Percentiles rank a stretch among this genome's conserved stretches.
phyloP scores from a whole-genome alignment of 768 basidiomycete species.

The Boletus vinaceobasis region DNA sequence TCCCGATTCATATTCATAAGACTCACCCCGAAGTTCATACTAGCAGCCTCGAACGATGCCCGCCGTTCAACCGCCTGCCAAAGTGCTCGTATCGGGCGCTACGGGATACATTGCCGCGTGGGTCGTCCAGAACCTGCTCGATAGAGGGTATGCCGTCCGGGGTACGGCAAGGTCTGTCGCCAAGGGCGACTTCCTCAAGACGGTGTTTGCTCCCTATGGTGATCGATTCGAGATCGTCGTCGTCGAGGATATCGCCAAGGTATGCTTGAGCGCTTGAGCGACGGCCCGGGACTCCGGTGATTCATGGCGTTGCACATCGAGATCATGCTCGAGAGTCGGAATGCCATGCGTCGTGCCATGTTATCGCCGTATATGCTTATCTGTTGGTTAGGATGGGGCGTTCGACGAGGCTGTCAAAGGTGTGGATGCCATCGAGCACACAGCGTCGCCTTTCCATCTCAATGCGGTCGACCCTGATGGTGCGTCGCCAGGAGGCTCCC shows the following conservation, averaged over 20 bases:
- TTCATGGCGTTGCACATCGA: not conserved
- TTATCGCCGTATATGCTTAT: not conserved
- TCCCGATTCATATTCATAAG: not conserved
- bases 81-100: constrained; percentile 30
- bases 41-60: constrained; percentile 18
- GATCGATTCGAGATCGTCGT: constrained; percentile 61
- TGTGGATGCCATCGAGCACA: constrained; percentile 69
- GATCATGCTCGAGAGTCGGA: not conserved
- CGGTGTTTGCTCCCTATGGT: constrained; percentile 51
- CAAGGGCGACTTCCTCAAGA: constrained; percentile 58
- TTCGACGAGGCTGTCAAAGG: constrained; percentile 80
- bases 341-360: not conserved
- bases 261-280: constrained; percentile 17
- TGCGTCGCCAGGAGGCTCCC: not conserved
- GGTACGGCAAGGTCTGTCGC: constrained; percentile 60
- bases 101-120: constrained; percentile 35
- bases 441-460: constrained; percentile 58
- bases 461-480: constrained; percentile 45
- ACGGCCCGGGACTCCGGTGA: not conserved
- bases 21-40: not conserved
- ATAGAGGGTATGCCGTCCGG: constrained; percentile 59
- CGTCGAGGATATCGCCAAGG: constrained; percentile 65
- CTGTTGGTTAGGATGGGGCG: constrained; percentile 46
- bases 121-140: constrained; percentile 54
- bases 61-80: constrained; percentile 22